phyloP scores from a whole-genome alignment of 352 stramenopile species.

The Phytophthora pisi region DNA sequence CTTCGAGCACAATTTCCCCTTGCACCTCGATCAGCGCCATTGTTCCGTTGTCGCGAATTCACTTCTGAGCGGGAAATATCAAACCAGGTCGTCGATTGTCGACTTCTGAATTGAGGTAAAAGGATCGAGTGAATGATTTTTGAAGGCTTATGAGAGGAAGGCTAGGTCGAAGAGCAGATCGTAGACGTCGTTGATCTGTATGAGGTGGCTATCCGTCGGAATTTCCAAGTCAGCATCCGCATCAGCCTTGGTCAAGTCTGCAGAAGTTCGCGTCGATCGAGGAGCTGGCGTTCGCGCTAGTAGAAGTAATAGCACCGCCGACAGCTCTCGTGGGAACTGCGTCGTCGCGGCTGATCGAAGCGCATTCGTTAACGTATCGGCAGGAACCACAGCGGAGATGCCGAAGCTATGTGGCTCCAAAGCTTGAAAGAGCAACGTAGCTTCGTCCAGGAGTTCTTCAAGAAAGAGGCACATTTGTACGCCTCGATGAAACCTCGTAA shows the following conservation, averaged over 20 bases:
- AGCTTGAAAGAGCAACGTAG: slow-evolving; percentile 25
- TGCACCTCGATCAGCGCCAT: background rate
- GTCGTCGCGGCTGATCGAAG: slow-evolving; percentile 22
- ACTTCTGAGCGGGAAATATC: background rate
- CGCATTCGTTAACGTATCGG: slow-evolving; percentile 8
- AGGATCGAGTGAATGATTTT: too few relatives aligned
- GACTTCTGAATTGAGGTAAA: background rate
- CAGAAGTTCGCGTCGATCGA: background rate
- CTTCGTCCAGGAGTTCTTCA: slow-evolving; percentile 32
- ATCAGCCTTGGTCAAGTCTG: background rate
- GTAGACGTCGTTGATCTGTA: slow-evolving; percentile 24
- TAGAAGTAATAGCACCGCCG: slow-evolving; percentile 6
- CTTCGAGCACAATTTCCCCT: background rate
- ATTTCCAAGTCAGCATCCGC: background rate
- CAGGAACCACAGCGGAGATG: background rate
- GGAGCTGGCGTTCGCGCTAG: slow-evolving; percentile 4
- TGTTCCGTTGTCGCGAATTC: background rate
- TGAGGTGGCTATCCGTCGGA: background rate
- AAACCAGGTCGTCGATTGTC: background rate
- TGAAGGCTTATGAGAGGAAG: background rate
- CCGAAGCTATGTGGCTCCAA: slow-evolving; percentile 4
- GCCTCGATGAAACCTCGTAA: slow-evolving; percentile 26
- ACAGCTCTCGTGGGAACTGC: slow-evolving; percentile 25
- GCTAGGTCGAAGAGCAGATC: slow-evolving; percentile 23
- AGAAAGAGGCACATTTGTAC: slow-evolving; percentile 28